These are phyloP conservation scores for Thozetella sp. DNA, from an alignment of 495 filamentous ascomycete species.

Conservation along the genomic window DNA sequence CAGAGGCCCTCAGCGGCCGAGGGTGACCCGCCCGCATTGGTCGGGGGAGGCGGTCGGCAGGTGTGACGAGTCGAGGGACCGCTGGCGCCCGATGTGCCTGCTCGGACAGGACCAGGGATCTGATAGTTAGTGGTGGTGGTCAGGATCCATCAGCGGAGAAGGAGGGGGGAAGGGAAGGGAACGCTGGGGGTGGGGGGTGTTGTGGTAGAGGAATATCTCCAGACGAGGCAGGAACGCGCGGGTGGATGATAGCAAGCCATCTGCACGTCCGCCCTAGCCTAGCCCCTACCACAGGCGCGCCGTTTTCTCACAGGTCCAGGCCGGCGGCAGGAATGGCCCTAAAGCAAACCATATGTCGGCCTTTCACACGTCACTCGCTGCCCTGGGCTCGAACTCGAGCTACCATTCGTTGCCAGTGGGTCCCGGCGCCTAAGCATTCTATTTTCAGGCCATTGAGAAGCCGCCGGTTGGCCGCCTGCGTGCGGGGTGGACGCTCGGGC, in stretches of 20 bases:
- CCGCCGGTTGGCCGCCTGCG: not conserved
- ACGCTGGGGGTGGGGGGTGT: not conserved
- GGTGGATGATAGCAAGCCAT: no score
- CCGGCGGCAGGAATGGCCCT: conserved; percentile 4
- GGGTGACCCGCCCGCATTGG: not conserved
- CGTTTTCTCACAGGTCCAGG: not conserved
- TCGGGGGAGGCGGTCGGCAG: not conserved
- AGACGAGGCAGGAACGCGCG: no score
- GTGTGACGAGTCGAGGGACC: not conserved
- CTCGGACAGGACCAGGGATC: not conserved
- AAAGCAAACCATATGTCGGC: not conserved
- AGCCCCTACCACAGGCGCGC: not conserved
- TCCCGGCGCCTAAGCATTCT: not conserved
- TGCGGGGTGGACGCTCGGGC: not conserved
- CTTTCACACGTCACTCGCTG: conserved; percentile 5
- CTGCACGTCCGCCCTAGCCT: not conserved
- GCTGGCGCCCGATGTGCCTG: not conserved
- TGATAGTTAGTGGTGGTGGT: not conserved
- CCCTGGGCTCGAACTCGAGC: not conserved
- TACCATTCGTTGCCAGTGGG: not conserved
- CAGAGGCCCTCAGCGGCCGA: not conserved
- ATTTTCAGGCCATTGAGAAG: not conserved
- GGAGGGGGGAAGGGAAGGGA: not conserved
- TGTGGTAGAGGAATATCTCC: no score
- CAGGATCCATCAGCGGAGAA: not conserved